phyloP scores from a whole-genome alignment of 2,329 filamentous ascomycete genomes.

The Trichophyton schoenleinii region DNA sequence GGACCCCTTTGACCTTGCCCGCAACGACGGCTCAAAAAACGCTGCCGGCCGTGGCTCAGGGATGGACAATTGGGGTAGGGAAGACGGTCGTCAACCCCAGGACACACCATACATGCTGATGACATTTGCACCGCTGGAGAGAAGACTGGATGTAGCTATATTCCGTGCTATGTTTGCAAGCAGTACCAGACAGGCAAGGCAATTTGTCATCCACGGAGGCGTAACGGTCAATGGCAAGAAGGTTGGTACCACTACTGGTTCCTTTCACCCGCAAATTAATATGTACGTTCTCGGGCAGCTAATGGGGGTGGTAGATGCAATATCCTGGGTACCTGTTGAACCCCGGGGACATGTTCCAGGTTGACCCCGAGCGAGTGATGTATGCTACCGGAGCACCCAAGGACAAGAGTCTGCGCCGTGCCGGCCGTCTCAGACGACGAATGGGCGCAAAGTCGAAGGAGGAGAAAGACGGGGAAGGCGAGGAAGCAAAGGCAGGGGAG shows the following conservation, averaged over 20 bases:
- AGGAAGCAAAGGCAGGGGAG: constrained; percentile 7
- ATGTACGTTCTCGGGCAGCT: no score
- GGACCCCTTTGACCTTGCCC: constrained; percentile 65
- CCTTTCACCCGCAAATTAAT: no score
- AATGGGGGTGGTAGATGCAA: constrained; percentile 52
- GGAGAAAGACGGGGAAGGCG: constrained; percentile 15
- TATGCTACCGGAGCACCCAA: constrained; percentile 72
- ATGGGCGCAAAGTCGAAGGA: constrained; percentile 8
- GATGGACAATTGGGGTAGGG: constrained; percentile 25
- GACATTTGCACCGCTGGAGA: constrained; percentile 82
- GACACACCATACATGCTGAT: constrained; percentile 76
- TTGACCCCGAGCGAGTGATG: constrained; percentile 77
- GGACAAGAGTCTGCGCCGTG: constrained; percentile 31
- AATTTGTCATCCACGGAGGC: constrained; percentile 84
- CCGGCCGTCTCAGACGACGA: constrained; percentile 20
- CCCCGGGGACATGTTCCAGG: constrained; percentile 96
- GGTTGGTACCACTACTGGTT: constrained; percentile 36
- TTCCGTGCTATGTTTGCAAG: constrained; percentile 90
- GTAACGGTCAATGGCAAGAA: constrained; percentile 96
- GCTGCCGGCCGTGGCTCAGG: constrained; percentile 77
- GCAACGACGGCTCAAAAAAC: constrained; percentile 67
- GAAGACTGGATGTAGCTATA: constrained; percentile 84
- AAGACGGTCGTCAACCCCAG: constrained; percentile 36
- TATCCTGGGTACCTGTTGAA: constrained; percentile 90
- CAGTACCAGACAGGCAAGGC: constrained; percentile 80